A percentile compares a stretch with the other conserved stretches of the same genome.
Evolutionary conservation across 345 rosid genomes (phyloP).

Genomic region (Nephelium lappaceum): DNA sequence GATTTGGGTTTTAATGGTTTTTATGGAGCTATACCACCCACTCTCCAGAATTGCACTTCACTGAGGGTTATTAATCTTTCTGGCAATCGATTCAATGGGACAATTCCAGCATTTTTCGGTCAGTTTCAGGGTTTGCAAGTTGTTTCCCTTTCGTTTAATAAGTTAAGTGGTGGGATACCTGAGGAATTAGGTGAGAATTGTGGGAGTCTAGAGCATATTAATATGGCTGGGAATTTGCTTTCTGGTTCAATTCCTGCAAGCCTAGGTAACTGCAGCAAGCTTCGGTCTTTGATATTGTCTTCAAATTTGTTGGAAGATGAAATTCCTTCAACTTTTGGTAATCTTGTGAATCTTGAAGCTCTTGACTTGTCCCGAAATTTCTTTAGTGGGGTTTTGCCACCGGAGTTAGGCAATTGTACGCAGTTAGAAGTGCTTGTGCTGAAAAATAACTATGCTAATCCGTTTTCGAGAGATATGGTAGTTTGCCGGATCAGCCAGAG

Average conservation of each 20-base stretch:
- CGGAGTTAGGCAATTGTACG: slow-evolving; percentile 39
- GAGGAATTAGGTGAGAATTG: slow-evolving; percentile 39
- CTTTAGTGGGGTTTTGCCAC: slow-evolving; percentile 50
- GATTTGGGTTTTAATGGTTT: slow-evolving; percentile 56
- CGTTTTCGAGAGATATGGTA: slow-evolving; percentile 30
- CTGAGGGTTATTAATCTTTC: slow-evolving; percentile 43
- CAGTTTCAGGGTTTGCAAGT: slow-evolving; percentile 27
- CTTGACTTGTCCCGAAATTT: slow-evolving; percentile 49
- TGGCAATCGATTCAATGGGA: slow-evolving; percentile 45
- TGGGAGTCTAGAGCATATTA: slow-evolving; percentile 41
- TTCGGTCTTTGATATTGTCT: slow-evolving; percentile 39
- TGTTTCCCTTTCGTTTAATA: slow-evolving; percentile 40
- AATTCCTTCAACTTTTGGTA: slow-evolving; percentile 39
- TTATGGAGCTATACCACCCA: slow-evolving; percentile 33
- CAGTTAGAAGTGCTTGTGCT: slow-evolving; percentile 45
- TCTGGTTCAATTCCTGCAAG: slow-evolving; percentile 43
- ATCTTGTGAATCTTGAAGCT: slow-evolving; percentile 42
- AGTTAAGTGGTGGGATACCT: slow-evolving; percentile 41
- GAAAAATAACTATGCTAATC: slow-evolving; percentile 37
- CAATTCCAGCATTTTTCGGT: slow-evolving; percentile 35
- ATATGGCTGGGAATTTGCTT: slow-evolving; percentile 41
- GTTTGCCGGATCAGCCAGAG: slow-evolving; percentile 20
- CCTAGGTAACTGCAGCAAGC: slow-evolving; percentile 43
- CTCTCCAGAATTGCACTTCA: slow-evolving; percentile 39
- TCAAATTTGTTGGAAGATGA: slow-evolving; percentile 46